phyloP scores from a whole-genome alignment of 495 filamentous ascomycete species.

The Letharia columbiana region DNA sequence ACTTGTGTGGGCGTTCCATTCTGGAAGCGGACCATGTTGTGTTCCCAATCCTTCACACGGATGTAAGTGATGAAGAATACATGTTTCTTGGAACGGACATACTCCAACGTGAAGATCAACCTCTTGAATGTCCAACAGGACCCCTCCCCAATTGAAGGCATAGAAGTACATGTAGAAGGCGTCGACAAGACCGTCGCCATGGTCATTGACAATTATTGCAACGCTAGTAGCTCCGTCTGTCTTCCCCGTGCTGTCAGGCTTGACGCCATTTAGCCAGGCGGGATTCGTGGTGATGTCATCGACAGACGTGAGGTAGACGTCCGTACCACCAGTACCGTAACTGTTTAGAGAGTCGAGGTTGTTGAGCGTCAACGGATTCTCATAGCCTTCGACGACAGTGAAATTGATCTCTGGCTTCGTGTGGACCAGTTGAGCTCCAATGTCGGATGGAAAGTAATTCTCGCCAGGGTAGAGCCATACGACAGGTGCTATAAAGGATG shows the following conservation, averaged over 20 bases:
- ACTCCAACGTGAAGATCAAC: slow-evolving; percentile 55
- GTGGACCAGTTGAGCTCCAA: slow-evolving; percentile 46
- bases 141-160: slow-evolving; percentile 48
- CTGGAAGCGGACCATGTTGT: slow-evolving; percentile 59
- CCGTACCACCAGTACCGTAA: slow-evolving; percentile 33
- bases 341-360: slow-evolving; percentile 48
- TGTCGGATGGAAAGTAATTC: slow-evolving; percentile 50
- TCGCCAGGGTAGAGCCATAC: slow-evolving; percentile 53
- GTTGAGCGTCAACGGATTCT: slow-evolving; percentile 42
- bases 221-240: slow-evolving; percentile 39
- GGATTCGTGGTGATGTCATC: slow-evolving; percentile 46
- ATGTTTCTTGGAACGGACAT: not conserved
- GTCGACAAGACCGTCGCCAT: slow-evolving; percentile 47
- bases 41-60: slow-evolving; percentile 37
- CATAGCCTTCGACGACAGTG: slow-evolving; percentile 34
- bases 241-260: slow-evolving; percentile 41
- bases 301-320: slow-evolving; percentile 51
- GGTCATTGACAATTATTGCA: slow-evolving; percentile 49
- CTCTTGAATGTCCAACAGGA: slow-evolving; percentile 38
- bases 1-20: slow-evolving; percentile 48
- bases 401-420: slow-evolving; percentile 48
- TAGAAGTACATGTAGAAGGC: slow-evolving; percentile 67
- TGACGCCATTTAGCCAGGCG: slow-evolving; percentile 44
- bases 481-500: slow-evolving; percentile 33
- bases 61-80: slow-evolving; percentile 5